Evolutionary conservation across 768 basidiomycete species (phyloP), one percentile per base, ranked within the genome.

Genomic region (Mrakia frigida): DNA sequence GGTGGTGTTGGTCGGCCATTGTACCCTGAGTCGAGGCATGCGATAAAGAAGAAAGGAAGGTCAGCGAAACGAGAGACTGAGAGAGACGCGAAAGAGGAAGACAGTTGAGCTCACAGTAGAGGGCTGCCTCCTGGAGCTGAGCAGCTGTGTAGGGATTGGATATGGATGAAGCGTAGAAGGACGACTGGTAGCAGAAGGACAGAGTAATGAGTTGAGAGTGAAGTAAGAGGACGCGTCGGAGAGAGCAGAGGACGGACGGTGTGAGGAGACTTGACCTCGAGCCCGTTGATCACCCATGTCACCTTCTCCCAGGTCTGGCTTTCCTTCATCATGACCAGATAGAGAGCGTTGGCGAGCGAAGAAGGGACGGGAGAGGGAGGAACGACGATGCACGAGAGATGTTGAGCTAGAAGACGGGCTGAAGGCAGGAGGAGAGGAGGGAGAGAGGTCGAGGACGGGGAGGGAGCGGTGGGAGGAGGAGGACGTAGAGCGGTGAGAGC

Each of bases 281-380:
- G 77, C 0, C 82, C 82, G 35, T 81, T 81, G 1, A 84, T 77
- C 41, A 79, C 81, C 76, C 81, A 84, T 35, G 77, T 73, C 46
- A 81, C 80, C 23, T 80, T 68, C 21, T 79, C 79, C 82, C 82
- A 84, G 7, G 69, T 75, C 43, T 81, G 78, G 13, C 76, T 78
- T 37, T 83, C 82, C 14, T 81, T 77, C 81, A 83, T 80, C 73
- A 84, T 69, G 5, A 76, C 75, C 10, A 82, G 76, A 65, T 80
- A 84, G n/a, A 84, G 76, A 14, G 83, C 82, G 31, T 79, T 81
- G 25, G 83, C 83, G 41, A 84, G 76, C 0, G 79, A 61, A 0
- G 83, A 70, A 0, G 82, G 76, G 5, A 84, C 50, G 0, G 83
- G 82, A 0, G 83, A 82, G 0, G 77, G 53, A 35, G 82, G 79